A percentile compares a stretch with the other conserved stretches of the same genome.
phyloP scores from a whole-genome alignment of 1,284 basidiomycete species.

The Xerocomus amazonicus region DNA sequence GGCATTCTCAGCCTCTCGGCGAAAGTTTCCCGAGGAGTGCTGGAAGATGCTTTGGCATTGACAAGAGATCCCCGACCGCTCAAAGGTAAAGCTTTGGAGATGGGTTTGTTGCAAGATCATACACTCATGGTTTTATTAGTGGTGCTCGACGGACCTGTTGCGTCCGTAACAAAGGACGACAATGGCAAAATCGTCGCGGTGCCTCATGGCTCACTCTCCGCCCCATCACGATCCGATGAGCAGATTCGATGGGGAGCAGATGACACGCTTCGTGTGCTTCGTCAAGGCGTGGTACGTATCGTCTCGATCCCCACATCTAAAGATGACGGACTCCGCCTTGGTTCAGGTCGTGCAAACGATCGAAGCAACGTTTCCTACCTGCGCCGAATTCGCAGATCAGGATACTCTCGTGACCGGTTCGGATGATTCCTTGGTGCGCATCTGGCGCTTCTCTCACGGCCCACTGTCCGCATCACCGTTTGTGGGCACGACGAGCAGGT shows the following conservation, averaged over 20 bases:
- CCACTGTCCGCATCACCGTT: conserved; percentile 26
- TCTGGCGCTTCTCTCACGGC: conserved; percentile 63
- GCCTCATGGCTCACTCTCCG: conserved; percentile 52
- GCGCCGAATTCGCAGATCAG: conserved; percentile 73
- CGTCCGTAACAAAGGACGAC: conserved; percentile 21
- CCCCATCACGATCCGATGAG: conserved; percentile 64
- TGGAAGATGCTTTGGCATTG: conserved; percentile 71
- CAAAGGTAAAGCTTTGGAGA: conserved; percentile 43
- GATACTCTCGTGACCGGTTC: conserved; percentile 75
- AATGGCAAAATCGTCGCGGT: conserved; percentile 61
- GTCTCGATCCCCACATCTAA: not conserved
- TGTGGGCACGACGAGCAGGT: conserved; percentile 18
- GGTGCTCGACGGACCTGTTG: conserved; percentile 21
- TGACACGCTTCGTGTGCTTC: conserved; percentile 56
- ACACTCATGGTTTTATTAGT: conserved; percentile 15
- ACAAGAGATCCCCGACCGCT: conserved; percentile 55
- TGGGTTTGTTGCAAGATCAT: conserved; percentile 1
- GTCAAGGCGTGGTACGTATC: conserved; percentile 54
- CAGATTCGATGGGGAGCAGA: conserved; percentile 61
- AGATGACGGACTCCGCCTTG: not conserved
- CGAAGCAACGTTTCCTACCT: conserved; percentile 69
- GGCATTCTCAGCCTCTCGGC: conserved; percentile 69
- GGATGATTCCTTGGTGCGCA: conserved; percentile 69
- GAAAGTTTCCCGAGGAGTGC: conserved; percentile 70
- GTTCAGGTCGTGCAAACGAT: conserved; percentile 68